phyloP scores from a whole-genome alignment of 306 rosid species.

The Oemleria cerasiformis region DNA sequence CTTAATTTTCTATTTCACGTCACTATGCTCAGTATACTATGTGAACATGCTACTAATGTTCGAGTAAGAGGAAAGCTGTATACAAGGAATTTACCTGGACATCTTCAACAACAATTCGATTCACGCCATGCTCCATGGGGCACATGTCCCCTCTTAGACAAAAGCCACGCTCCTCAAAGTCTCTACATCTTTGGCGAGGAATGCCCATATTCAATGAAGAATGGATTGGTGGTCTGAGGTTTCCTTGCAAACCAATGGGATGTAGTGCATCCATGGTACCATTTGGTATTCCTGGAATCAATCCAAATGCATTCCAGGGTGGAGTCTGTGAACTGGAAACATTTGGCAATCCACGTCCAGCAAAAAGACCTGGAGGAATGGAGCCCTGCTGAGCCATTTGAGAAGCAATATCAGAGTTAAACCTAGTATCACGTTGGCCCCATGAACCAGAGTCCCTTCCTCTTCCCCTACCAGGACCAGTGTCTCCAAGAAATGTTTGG shows the following conservation, averaged over 20 bases:
- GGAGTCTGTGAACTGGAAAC: constrained; percentile 77
- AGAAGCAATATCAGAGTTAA: constrained; percentile 77
- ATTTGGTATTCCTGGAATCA: constrained; percentile 76
- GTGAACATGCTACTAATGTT: constrained; percentile 9
- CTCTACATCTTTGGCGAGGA: constrained; percentile 92
- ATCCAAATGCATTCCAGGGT: constrained; percentile 85
- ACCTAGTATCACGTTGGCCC: constrained; percentile 81
- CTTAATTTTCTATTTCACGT: not conserved
- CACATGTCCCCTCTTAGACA: constrained; percentile 99
- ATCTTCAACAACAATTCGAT: constrained; percentile 97
- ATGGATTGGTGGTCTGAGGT: constrained; percentile 79
- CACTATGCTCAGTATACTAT: not conserved
- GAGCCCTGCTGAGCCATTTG: constrained; percentile 84
- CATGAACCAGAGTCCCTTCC: constrained; percentile 82
- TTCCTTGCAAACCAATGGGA: constrained; percentile 82
- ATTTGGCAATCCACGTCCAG: constrained; percentile 79
- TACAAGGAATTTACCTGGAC: constrained; percentile 67
- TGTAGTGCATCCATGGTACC: constrained; percentile 82
- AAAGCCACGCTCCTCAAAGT: constrained; percentile 99
- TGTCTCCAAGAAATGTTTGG: constrained; percentile 63
- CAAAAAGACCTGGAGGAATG: constrained; percentile 63
- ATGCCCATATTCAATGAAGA: constrained; percentile 73
- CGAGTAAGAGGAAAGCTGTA: constrained; percentile 13
- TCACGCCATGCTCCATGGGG: constrained; percentile 97
- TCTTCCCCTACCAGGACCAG: constrained; percentile 78